Evolutionary conservation across 129 eudicot species (phyloP), one percentile per base, ranked within the genome.

Genomic region (Scalesia atractyloides): DNA sequence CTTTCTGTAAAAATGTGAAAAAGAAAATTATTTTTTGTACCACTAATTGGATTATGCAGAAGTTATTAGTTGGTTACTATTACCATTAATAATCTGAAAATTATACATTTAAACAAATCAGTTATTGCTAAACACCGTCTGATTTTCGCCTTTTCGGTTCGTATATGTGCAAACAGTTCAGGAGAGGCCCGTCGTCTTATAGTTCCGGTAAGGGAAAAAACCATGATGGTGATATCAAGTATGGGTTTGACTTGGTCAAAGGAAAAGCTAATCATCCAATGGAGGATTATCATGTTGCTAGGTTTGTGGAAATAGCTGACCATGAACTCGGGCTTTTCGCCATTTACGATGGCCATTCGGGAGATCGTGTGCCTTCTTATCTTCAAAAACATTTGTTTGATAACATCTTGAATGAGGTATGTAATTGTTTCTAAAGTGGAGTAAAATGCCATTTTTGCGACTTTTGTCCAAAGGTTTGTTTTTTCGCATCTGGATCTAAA

Each of bases 231-330:
- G 62, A 79, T 75, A 75, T 81, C 71, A 88, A 74, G 61, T 88
- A 80, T 47, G 95, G 90, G 8, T 88, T 83, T 68, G 83, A 79
- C 77, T 82, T 88, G 16, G 88, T 88, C 34, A 88, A 88, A 77
- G 95, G 95, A 34, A 85, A 88, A 81, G 95, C 90, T 48, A 77
- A 79, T 66, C 95, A 88, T 85, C 88, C 90, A 12, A 88, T 88
- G 95, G 95, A 88, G 77, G 95, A 88, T 73, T 88, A 85, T 75
- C 88, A 85, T 54, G 95, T 88, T 22, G 95, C 95, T 64, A 85
- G 73, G 76, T 88, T 88, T 77, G 75, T 74, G 60, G 72, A 66
- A 10, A 46, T 80, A 26, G 69, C 81, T 4, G 88, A 75, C 0
- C 95, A 88, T 59, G 95, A 88, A 82, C 83, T 88, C 53, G 90